These are phyloP conservation scores for Acacia melanoxylon DNA, from an alignment of 306 rosid genomes.

Conservation along the genomic window DNA sequence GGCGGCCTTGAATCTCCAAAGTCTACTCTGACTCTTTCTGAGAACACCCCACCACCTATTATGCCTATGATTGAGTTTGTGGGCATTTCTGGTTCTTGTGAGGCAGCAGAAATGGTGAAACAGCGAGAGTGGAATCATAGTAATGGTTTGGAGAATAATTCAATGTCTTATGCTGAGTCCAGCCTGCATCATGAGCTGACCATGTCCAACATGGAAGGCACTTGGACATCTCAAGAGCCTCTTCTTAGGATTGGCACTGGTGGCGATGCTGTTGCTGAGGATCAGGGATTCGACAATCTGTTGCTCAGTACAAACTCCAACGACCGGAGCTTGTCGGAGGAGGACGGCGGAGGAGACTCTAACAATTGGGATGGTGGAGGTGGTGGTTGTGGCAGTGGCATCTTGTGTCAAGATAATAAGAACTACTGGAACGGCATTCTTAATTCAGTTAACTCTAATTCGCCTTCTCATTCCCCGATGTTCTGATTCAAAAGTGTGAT, in stretches of 20 bases:
- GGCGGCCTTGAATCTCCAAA: slow-evolving; percentile 59
- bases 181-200: slow-evolving; percentile 44
- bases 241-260: slow-evolving; percentile 25
- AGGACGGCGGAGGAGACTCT: slow-evolving; percentile 46
- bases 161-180: slow-evolving; percentile 43
- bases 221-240: slow-evolving; percentile 36
- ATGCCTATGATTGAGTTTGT: slow-evolving; percentile 61
- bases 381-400: background rate
- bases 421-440: slow-evolving; percentile 84
- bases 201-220: slow-evolving; percentile 41
- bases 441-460: slow-evolving; percentile 68
- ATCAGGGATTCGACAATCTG: slow-evolving; percentile 74
- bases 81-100: slow-evolving; percentile 51
- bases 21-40: slow-evolving; percentile 58
- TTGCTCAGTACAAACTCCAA: slow-evolving; percentile 56
- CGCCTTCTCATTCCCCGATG: slow-evolving; percentile 75
- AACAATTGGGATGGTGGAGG: slow-evolving; percentile 30
- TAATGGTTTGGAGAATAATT: slow-evolving; percentile 44
- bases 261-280: slow-evolving; percentile 37
- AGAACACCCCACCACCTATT: slow-evolving; percentile 37
- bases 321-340: slow-evolving; percentile 54
- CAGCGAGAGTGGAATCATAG: slow-evolving; percentile 59
- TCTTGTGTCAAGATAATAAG: slow-evolving; percentile 70
- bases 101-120: slow-evolving; percentile 34
- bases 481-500: slow-evolving; percentile 38